Evolutionary conservation across 1,284 basidiomycete genomes (phyloP).

Genomic region (Malassezia furfur): DNA sequence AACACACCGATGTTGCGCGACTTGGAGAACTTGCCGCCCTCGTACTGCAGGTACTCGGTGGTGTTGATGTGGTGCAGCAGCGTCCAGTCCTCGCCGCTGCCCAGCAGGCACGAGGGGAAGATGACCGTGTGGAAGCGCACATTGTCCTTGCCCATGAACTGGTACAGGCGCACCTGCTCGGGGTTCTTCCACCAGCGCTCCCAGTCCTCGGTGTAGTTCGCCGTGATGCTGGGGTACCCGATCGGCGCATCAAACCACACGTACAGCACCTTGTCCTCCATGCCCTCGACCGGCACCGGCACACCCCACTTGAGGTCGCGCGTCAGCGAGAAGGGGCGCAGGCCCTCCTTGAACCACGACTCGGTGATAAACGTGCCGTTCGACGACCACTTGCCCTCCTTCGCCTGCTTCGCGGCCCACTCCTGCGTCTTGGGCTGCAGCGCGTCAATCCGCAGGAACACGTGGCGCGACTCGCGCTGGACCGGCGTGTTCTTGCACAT

Average conservation of each 20-base stretch:
- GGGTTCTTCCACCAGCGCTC: slow-evolving; percentile 95
- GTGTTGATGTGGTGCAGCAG: slow-evolving; percentile 88
- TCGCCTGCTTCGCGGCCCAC: slow-evolving; percentile 74
- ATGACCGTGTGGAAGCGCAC: slow-evolving; percentile 97
- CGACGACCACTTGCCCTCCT: slow-evolving; percentile 77
- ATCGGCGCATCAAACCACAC: slow-evolving; percentile 90
- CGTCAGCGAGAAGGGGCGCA: slow-evolving; percentile 82
- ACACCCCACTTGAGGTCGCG: slow-evolving; percentile 95
- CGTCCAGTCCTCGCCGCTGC: slow-evolving; percentile 85
- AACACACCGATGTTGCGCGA: slow-evolving; percentile 94
- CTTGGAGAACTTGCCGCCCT: slow-evolving; percentile 98
- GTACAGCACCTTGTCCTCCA: slow-evolving; percentile 95
- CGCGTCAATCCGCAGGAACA: slow-evolving; percentile 78
- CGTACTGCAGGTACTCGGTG: slow-evolving; percentile 96
- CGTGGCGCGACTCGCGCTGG: slow-evolving; percentile 64
- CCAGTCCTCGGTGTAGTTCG: slow-evolving; percentile 89
- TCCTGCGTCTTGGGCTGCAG: slow-evolving; percentile 75
- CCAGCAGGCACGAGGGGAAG: slow-evolving; percentile 82
- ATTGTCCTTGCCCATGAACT: slow-evolving; percentile 76
- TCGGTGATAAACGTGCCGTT: slow-evolving; percentile 90
- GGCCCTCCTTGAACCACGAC: slow-evolving; percentile 73
- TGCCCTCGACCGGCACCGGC: slow-evolving; percentile 69
- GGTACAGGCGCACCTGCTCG: slow-evolving; percentile 80
- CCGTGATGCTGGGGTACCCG: slow-evolving; percentile 95
- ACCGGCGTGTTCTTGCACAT: slow-evolving; percentile 67